Conservation (phyloP, 805 yeast genomes). For the Priceomyces carsonii region DNA sequence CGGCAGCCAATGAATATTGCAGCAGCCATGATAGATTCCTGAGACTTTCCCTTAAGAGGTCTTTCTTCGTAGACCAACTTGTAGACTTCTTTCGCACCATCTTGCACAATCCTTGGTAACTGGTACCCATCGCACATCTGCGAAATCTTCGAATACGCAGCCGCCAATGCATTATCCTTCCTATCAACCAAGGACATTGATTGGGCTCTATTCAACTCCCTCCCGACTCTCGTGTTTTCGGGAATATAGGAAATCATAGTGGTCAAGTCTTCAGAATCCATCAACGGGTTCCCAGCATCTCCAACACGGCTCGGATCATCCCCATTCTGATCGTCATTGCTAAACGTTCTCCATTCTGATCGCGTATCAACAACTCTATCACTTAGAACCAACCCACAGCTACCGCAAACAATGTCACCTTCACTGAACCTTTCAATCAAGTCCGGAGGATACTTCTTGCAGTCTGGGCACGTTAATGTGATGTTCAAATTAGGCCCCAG, state of each 20-base stretch:
- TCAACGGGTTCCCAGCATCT: conserved; percentile 89
- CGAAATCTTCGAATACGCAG: conserved; percentile 87
- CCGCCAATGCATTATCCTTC: conserved; percentile 82
- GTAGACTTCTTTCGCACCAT: conserved; percentile 96
- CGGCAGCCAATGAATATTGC: conserved; percentile 93
- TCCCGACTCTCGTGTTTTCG: conserved; percentile 81
- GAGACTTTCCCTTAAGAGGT: conserved; percentile 84
- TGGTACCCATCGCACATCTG: conserved; percentile 98
- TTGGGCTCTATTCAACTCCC: conserved; percentile 90
- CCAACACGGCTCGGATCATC: conserved; percentile 99
- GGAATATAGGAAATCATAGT: conserved; percentile 89
- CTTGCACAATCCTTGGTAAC: conserved; percentile 91
- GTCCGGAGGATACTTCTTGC: conserved; percentile 94
- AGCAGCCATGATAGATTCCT: conserved; percentile 95
- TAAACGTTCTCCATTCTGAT: conserved; percentile 98
- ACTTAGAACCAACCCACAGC: conserved; percentile 92
- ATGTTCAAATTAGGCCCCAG: conserved; percentile 84
- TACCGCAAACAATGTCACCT: conserved; percentile 98
- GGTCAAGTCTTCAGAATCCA: conserved; percentile 88
- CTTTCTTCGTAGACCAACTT: conserved; percentile 87
- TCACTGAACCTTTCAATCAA: conserved; percentile 92
- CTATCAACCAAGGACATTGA: conserved; percentile 81
- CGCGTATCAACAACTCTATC: conserved; percentile 92
- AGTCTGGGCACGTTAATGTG: conserved; percentile 91
- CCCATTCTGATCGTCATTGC: conserved; percentile 96